These are phyloP conservation scores for Amauroascus niger DNA, from an alignment of 2,329 filamentous ascomycete species.

Conservation along the genomic window DNA sequence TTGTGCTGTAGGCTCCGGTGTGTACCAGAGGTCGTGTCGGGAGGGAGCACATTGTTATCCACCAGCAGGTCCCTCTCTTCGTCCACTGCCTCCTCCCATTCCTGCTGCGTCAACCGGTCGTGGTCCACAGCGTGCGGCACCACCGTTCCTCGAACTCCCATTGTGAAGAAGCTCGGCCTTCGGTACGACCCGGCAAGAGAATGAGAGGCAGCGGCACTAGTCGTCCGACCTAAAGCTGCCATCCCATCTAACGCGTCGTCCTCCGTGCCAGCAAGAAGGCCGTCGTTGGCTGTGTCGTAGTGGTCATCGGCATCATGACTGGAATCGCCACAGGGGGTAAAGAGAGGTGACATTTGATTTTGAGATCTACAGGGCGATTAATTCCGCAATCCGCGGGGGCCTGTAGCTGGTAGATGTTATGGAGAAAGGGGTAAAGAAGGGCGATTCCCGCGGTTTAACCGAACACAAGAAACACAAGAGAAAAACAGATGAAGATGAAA, in stretches of 20 bases:
- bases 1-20: conserved; percentile 22
- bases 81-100: conserved; percentile 45
- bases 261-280: not conserved
- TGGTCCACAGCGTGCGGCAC: conserved; percentile 41
- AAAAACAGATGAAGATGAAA: not conserved
- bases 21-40: conserved; percentile 35
- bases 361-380: too few relatives aligned
- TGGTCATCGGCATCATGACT: not conserved
- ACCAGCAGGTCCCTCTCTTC: conserved; percentile 51
- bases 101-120: conserved; percentile 42
- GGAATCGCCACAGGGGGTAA: not conserved
- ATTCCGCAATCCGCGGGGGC: not conserved
- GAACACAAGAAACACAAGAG: not conserved
- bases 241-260: conserved; percentile 4
- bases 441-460: too few relatives aligned
- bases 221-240: conserved; percentile 18
- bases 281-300: not conserved
- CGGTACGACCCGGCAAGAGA: conserved; percentile 60
- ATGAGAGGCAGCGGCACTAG: conserved; percentile 30
- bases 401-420: too few relatives aligned
- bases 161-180: conserved; percentile 66
- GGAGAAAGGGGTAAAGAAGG: too few relatives aligned
- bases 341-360: not conserved
- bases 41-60: conserved; percentile 51
- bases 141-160: conserved; percentile 59